phyloP scores from a whole-genome alignment of 495 filamentous ascomycete species.

The Aspergillus wentii region DNA sequence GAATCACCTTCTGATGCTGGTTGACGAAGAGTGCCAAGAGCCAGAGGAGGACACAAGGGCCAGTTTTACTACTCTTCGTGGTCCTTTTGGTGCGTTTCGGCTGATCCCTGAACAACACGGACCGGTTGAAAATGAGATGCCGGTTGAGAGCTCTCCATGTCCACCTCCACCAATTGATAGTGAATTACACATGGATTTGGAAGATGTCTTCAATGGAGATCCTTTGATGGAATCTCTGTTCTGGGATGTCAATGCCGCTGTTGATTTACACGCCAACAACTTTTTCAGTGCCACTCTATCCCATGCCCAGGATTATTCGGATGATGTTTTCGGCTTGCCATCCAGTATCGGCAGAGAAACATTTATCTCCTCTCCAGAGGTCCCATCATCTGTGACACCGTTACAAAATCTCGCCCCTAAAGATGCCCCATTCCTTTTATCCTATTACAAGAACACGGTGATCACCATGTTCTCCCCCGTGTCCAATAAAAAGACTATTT shows the following conservation, averaged over 20 bases:
- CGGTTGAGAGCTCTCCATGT: too few relatives aligned
- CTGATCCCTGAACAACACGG: constrained; percentile 1
- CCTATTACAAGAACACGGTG: constrained; percentile 11
- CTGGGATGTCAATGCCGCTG: background rate
- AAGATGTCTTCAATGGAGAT: background rate
- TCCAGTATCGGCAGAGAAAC: too few relatives aligned
- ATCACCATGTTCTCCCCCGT: constrained; percentile 10
- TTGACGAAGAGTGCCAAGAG: constrained; percentile 14
- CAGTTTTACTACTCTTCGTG: background rate
- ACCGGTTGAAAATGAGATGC: too few relatives aligned
- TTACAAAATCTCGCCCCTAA: too few relatives aligned
- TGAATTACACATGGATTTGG: background rate
- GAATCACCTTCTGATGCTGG: constrained; percentile 8
- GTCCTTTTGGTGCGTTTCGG: constrained; percentile 16
- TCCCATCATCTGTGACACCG: too few relatives aligned
- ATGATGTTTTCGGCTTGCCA: too few relatives aligned
- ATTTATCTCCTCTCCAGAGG: too few relatives aligned
- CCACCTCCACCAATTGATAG: background rate
- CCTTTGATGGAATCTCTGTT: constrained; percentile 4
- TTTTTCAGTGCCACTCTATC: too few relatives aligned
- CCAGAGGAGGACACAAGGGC: background rate
- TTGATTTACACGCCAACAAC: background rate
- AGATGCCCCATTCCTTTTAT: constrained; percentile 1
- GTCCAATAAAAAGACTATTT: constrained; percentile 19
- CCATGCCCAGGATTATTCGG: too few relatives aligned